Evolutionary conservation across 805 yeast species (phyloP).

Genomic region (Saturnispora kantuleensis): DNA sequence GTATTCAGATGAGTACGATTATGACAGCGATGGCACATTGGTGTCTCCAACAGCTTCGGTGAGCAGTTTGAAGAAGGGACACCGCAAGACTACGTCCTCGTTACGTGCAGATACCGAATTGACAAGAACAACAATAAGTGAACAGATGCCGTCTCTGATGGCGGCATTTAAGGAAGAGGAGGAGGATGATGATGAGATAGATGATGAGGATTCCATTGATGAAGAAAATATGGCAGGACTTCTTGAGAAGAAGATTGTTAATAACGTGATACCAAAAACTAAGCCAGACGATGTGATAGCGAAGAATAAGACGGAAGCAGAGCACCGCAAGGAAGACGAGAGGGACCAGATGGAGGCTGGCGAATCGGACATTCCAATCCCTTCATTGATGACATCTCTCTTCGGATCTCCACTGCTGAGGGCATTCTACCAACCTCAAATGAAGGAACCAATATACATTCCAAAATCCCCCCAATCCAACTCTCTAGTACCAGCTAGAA

Average conservation of each 20-base stretch:
- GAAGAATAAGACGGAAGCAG: neutral
- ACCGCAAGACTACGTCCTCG: constrained; percentile 4
- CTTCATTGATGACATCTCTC: constrained; percentile 4
- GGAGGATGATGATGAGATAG: constrained; percentile 25
- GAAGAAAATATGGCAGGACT: constrained; percentile 12
- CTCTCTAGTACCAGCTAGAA: too few species aligned
- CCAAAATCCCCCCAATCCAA: neutral
- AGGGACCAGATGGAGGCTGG: neutral
- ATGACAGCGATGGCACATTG: constrained; percentile 7
- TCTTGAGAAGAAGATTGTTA: neutral
- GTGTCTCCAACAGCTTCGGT: constrained; percentile 2
- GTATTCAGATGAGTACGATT: constrained; percentile 1
- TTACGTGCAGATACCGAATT: constrained; percentile 9
- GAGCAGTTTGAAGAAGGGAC: neutral
- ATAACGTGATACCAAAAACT: too few species aligned
- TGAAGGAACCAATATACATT: constrained; percentile 20
- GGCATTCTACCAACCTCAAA: constrained; percentile 19
- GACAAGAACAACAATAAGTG: constrained; percentile 40
- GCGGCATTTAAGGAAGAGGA: constrained; percentile 43
- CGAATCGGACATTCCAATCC: neutral
- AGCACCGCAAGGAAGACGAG: constrained; percentile 1
- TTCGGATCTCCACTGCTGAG: constrained; percentile 12
- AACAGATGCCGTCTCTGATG: constrained; percentile 57
- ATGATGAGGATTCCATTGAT: constrained; percentile 27
- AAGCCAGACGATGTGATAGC: neutral